phyloP scores from a whole-genome alignment of 768 basidiomycete species.

The Boletus rufocinnamomeus region DNA sequence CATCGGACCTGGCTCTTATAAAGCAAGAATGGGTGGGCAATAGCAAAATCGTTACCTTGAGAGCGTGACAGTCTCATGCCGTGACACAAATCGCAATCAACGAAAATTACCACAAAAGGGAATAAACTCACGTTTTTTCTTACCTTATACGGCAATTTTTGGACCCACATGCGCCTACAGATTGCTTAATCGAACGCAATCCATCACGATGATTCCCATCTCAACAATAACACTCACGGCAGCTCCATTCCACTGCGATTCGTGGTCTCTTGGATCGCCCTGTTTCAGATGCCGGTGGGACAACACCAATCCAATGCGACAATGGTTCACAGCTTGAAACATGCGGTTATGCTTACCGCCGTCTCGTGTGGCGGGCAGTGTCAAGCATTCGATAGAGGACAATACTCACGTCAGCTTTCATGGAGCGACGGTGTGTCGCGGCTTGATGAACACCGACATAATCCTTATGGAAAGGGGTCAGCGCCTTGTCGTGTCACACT shows the following conservation, averaged over 20 bases:
- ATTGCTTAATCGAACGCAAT: constrained; percentile 26
- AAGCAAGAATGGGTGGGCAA: constrained; percentile 15
- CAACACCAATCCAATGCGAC: neutral
- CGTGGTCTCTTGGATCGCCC: neutral
- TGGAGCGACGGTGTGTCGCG: neutral
- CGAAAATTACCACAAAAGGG: constrained; percentile 25
- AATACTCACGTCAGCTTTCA: neutral
- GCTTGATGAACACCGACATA: neutral
- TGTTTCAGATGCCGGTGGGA: neutral
- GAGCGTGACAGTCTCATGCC: constrained; percentile 30
- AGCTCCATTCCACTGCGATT: neutral
- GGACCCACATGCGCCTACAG: constrained; percentile 34
- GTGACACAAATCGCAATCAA: constrained; percentile 37
- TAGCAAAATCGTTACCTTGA: neutral
- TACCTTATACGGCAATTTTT: constrained; percentile 27
- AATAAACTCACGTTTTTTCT: constrained; percentile 1
- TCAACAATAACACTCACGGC: constrained; percentile 10
- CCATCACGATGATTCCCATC: constrained; percentile 15
- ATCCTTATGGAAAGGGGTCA: neutral
- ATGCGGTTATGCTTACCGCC: neutral
- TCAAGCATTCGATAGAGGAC: neutral
- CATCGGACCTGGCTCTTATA: constrained; percentile 29
- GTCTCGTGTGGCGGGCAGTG: neutral
- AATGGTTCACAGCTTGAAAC: constrained; percentile 8
- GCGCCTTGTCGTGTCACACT: neutral